Percentiles rank a stretch among this genome's conserved stretches.
phyloP scores from a whole-genome alignment of 2,329 filamentous ascomycete genomes.

The Daldinia sp. region DNA sequence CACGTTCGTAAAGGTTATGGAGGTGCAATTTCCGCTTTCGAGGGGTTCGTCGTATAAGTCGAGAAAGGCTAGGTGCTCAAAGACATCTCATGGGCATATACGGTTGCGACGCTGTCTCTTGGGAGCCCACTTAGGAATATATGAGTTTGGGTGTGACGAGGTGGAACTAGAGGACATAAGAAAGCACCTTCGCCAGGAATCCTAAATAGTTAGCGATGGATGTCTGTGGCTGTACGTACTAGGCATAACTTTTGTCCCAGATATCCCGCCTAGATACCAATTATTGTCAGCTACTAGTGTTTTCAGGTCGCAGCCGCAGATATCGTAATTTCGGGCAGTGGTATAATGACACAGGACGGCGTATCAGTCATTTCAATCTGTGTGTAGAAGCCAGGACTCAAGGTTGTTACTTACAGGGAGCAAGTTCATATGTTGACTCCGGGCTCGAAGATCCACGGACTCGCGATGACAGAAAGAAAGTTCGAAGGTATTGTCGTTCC shows the following conservation, averaged over 20 bases:
- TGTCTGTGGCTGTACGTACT: too few species aligned
- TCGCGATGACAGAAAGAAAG: constrained; percentile 41
- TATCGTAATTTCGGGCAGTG: constrained; percentile 36
- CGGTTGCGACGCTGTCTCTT: background rate
- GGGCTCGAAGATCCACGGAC: constrained; percentile 1
- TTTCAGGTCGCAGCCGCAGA: constrained; percentile 53
- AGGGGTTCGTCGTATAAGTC: constrained; percentile 53
- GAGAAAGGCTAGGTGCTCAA: background rate
- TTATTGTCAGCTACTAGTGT: constrained; percentile 53
- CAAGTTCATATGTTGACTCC: constrained; percentile 38
- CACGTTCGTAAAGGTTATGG: constrained; percentile 52
- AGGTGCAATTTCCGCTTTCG: too few species aligned
- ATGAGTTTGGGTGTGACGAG: background rate
- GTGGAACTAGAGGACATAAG: background rate
- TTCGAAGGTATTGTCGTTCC: constrained; percentile 36
- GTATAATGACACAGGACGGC: constrained; percentile 17
- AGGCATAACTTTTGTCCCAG: too few species aligned
- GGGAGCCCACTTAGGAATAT: background rate
- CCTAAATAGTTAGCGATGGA: too few species aligned
- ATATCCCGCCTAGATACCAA: constrained; percentile 2
- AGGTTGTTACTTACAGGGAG: constrained; percentile 30
- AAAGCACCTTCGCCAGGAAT: too few species aligned
- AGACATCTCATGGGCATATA: background rate
- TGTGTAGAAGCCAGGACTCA: background rate
- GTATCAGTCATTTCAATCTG: background rate